Percentiles rank a stretch among this genome's conserved stretches.
Evolutionary conservation across 176 grass and related monocot species (phyloP).

Genomic region (Triticum urartu): DNA sequence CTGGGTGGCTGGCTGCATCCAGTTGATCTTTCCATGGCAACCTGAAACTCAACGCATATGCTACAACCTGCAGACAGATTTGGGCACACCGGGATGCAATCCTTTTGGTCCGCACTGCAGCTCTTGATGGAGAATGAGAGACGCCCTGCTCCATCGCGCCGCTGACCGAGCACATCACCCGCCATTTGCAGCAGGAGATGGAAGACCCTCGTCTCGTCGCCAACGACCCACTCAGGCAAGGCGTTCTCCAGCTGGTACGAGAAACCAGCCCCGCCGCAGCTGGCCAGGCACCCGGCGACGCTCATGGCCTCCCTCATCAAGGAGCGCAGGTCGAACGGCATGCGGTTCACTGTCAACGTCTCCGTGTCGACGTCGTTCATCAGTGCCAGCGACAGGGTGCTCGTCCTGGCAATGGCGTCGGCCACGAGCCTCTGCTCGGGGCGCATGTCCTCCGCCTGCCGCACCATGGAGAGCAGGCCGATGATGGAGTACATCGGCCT

Average conservation of each 20-base stretch:
- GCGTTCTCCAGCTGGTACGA: neutral
- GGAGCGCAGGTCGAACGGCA: conserved; percentile 29
- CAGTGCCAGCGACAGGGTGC: conserved; percentile 45
- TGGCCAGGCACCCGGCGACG: conserved; percentile 36
- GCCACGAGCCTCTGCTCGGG: conserved; percentile 66
- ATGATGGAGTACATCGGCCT: conserved; percentile 60
- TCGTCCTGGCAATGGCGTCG: conserved; percentile 46
- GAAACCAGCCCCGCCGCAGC: conserved; percentile 29
- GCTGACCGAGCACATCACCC: conserved; percentile 22
- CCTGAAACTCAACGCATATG: conserved; percentile 39
- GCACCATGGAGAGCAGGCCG: conserved; percentile 67
- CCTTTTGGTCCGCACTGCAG: conserved; percentile 1
- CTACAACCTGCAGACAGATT: conserved; percentile 24
- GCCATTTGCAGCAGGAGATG: conserved; percentile 63
- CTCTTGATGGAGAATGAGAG: conserved; percentile 27
- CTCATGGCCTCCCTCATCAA: conserved; percentile 31
- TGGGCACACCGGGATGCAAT: conserved; percentile 20
- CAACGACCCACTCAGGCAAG: conserved; percentile 45
- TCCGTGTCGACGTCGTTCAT: conserved; percentile 55
- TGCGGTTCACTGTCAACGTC: conserved; percentile 32
- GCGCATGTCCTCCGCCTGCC: conserved; percentile 39
- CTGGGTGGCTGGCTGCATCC: neutral
- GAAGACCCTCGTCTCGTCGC: conserved; percentile 63
- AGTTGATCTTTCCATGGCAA: conserved; percentile 27
- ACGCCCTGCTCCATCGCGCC: neutral